These are phyloP conservation scores for Xylaria sp. DNA, from an alignment of 2,329 filamentous ascomycete genomes.

Conservation along the genomic window DNA sequence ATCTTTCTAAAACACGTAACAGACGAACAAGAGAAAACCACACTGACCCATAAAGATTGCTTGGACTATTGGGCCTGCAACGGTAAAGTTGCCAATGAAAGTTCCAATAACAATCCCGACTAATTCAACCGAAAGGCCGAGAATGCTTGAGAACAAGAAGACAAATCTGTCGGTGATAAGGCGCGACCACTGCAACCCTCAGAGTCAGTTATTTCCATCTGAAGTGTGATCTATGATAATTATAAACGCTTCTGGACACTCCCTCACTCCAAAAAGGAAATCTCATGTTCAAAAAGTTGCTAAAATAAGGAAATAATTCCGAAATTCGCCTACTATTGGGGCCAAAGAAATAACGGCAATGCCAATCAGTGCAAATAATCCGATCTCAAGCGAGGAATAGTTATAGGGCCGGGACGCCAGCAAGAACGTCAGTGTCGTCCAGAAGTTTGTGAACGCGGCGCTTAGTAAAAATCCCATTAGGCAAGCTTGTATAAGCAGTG, in stretches of 20 bases:
- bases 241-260: background rate
- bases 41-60: slow-evolving; percentile 49
- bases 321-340: slow-evolving; percentile 57
- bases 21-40: background rate
- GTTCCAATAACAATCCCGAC: slow-evolving; percentile 74
- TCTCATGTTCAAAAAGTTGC: background rate
- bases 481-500: slow-evolving; percentile 71
- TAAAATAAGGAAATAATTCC: background rate
- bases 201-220: background rate
- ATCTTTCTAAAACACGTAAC: background rate
- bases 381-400: slow-evolving; percentile 74
- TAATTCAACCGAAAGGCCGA: slow-evolving; percentile 69
- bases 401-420: slow-evolving; percentile 75
- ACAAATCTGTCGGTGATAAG: slow-evolving; percentile 76
- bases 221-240: background rate
- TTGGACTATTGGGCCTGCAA: slow-evolving; percentile 78
- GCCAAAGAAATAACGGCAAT: slow-evolving; percentile 74
- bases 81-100: slow-evolving; percentile 70
- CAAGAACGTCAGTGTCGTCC: slow-evolving; percentile 83
- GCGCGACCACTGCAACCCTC: slow-evolving; percentile 64
- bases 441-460: slow-evolving; percentile 70
- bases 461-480: slow-evolving; percentile 51
- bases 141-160: slow-evolving; percentile 72
- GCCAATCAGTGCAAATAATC: slow-evolving; percentile 81
- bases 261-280: background rate